Evolutionary conservation across 495 filamentous ascomycete species (phyloP).

Genomic region (Neurospora terricola): DNA sequence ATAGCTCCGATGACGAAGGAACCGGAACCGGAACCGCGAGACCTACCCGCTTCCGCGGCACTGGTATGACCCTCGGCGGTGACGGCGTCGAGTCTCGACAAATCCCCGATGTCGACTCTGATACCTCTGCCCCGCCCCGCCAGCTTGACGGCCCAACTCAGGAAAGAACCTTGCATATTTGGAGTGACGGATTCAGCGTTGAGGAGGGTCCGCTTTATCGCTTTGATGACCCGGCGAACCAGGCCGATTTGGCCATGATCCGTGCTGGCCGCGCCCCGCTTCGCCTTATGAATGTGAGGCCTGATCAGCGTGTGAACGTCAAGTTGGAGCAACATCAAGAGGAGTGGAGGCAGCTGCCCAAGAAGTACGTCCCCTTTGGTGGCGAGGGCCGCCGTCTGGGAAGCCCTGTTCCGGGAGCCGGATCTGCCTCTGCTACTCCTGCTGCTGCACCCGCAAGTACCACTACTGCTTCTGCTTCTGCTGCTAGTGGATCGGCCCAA

Average conservation of each 20-base stretch:
- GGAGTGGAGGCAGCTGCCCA: constrained; percentile 72
- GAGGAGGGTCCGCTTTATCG: constrained; percentile 87
- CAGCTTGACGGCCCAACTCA: constrained; percentile 34
- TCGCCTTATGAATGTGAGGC: constrained; percentile 76
- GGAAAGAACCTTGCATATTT: constrained; percentile 71
- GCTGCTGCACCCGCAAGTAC: constrained; percentile 22
- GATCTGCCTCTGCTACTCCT: constrained; percentile 24
- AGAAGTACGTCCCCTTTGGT: constrained; percentile 76
- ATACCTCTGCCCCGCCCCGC: constrained; percentile 26
- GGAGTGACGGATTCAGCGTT: constrained; percentile 89
- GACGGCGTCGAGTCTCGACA: constrained; percentile 71
- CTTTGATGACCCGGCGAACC: constrained; percentile 81
- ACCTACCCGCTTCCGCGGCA: constrained; percentile 56
- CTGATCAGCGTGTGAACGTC: constrained; percentile 82
- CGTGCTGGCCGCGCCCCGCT: constrained; percentile 78
- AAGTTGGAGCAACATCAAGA: constrained; percentile 79
- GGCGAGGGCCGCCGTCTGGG: constrained; percentile 82
- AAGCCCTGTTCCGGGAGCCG: constrained; percentile 69
- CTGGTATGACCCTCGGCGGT: constrained; percentile 80
- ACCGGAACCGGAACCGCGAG: constrained; percentile 34
- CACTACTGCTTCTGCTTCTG: constrained; percentile 31
- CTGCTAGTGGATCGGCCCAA: constrained; percentile 26
- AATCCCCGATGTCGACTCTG: constrained; percentile 54
- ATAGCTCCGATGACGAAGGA: constrained; percentile 41
- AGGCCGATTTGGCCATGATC: constrained; percentile 72